Evolutionary conservation across 2,329 filamentous ascomycete genomes (phyloP).

Genomic region (Colletotrichum spaethianum): DNA sequence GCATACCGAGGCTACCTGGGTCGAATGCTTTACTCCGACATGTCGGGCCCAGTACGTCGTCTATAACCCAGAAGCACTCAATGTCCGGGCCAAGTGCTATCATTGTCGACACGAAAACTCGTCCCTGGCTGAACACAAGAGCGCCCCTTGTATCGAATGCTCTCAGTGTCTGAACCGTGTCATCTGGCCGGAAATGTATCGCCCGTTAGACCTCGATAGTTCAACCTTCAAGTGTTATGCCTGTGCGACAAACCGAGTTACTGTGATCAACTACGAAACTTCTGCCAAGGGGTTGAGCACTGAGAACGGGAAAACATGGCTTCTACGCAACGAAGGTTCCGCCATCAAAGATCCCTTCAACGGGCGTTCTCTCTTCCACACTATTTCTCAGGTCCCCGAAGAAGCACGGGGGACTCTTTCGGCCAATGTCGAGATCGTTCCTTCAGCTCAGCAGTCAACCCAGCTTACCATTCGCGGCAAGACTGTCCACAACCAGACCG

Average conservation of each 20-base stretch:
- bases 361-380: conserved; percentile 57
- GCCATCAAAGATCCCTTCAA: conserved; percentile 55
- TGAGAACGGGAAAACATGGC: conserved; percentile 60
- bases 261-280: conserved; percentile 54
- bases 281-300: conserved; percentile 53
- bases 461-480: conserved; percentile 55
- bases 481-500: conserved; percentile 56
- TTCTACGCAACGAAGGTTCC: conserved; percentile 57
- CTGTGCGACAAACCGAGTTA: conserved; percentile 53
- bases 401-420: conserved; percentile 52
- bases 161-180: conserved; percentile 59
- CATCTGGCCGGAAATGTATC: conserved; percentile 63
- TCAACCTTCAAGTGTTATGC: conserved; percentile 57
- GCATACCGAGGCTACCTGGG: conserved; percentile 57
- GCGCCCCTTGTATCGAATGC: conserved; percentile 61
- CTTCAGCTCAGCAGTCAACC: conserved; percentile 27
- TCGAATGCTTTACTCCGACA: conserved; percentile 58
- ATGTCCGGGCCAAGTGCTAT: conserved; percentile 62
- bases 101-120: conserved; percentile 57
- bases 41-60: conserved; percentile 67
- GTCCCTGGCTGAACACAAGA: conserved; percentile 5
- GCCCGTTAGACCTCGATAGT: conserved; percentile 50
- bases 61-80: conserved; percentile 58
- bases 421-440: conserved; percentile 55
- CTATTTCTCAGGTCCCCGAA: conserved; percentile 51